These are phyloP conservation scores for Saturnispora dispora DNA, from an alignment of 805 yeast species.

Conservation along the genomic window DNA sequence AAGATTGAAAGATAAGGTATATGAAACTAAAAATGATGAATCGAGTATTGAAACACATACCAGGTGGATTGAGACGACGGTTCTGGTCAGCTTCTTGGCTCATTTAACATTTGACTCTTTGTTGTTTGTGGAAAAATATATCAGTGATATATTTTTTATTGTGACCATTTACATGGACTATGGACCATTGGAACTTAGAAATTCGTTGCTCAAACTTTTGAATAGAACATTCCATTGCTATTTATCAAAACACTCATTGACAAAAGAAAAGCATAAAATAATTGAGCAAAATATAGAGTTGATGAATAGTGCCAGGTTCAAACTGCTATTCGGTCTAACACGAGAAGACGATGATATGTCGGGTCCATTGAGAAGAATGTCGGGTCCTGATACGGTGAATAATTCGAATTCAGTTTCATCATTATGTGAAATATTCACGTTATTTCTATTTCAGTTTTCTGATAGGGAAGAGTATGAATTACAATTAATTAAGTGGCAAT, in stretches of 20 bases:
- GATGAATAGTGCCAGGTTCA: constrained; percentile 54
- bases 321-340: constrained; percentile 60
- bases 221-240: constrained; percentile 65
- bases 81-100: constrained; percentile 54
- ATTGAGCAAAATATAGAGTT: constrained; percentile 40
- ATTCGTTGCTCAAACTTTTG: constrained; percentile 49
- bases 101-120: constrained; percentile 64
- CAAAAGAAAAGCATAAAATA: constrained; percentile 29
- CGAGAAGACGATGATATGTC: constrained; percentile 37
- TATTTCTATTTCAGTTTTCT: constrained; percentile 42
- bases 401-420: constrained; percentile 44
- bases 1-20: constrained; percentile 46
- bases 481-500: constrained; percentile 61
- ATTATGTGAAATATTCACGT: constrained; percentile 46
- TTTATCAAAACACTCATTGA: constrained; percentile 45
- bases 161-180: constrained; percentile 52
- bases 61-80: constrained; percentile 63
- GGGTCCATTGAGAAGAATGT: constrained; percentile 2
- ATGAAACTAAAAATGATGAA: constrained; percentile 36
- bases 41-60: constrained; percentile 41
- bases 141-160: constrained; percentile 65
- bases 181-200: constrained; percentile 47
- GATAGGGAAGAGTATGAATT: constrained; percentile 37
- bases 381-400: constrained; percentile 30
- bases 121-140: constrained; percentile 48